Percentiles rank a stretch among this genome's conserved stretches.
Evolutionary conservation across 1,284 basidiomycete genomes (phyloP).

Genomic region (Moniliella sp.): DNA sequence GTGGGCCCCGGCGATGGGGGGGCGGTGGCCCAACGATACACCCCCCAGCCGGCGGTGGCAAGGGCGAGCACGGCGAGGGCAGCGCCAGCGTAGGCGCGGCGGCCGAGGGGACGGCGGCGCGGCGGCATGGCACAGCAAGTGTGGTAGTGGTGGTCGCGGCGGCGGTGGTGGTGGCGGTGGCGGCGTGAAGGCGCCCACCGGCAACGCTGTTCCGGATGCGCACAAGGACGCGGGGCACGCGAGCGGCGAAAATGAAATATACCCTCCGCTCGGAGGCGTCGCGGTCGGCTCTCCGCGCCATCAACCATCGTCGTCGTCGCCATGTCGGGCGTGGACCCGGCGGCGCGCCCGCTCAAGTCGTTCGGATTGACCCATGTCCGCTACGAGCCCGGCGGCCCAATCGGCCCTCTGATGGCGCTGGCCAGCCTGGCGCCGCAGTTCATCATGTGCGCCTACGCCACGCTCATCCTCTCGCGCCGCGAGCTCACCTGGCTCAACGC

Average conservation of each 20-base stretch:
- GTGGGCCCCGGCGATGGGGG: no score
- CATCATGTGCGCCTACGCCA: constrained; percentile 45
- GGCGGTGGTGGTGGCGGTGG: no score
- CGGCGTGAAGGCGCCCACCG: no score
- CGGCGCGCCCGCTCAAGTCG: constrained; percentile 14
- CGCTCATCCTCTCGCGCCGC: constrained; percentile 51
- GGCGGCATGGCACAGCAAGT: no score
- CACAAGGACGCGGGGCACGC: neutral
- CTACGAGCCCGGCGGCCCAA: constrained; percentile 8
- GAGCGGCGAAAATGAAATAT: neutral
- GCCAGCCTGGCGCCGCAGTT: constrained; percentile 28
- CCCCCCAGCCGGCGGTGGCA: no score
- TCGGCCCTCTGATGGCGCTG: constrained; percentile 15
- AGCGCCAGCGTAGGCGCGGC: no score
- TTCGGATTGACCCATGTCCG: constrained; percentile 3
- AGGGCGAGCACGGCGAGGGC: no score
- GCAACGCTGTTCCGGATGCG: neutral
- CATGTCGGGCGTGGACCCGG: constrained; percentile 5
- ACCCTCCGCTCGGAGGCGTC: neutral
- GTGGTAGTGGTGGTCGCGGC: no score
- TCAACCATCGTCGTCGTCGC: neutral
- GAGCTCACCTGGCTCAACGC: constrained; percentile 57
- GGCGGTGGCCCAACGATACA: no score
- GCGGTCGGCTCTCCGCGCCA: neutral
- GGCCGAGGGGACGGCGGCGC: no score